A percentile compares a stretch with the other conserved stretches of the same genome.
These are phyloP conservation scores for Suillus hirtellus DNA, from an alignment of 768 basidiomycete species.

Conservation along the genomic window DNA sequence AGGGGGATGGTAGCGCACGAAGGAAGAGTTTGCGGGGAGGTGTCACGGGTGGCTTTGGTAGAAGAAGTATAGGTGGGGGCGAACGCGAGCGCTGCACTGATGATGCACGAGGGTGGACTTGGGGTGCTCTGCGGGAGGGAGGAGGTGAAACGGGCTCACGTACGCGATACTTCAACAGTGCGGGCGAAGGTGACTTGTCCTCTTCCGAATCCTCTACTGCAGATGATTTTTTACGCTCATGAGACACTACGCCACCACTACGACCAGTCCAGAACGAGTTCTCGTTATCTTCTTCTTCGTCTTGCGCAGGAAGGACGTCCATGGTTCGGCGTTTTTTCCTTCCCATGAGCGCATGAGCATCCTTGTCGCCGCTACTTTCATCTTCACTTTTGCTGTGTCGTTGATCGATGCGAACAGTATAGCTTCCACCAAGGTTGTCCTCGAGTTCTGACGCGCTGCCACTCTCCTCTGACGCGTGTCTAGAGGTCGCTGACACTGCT, in stretches of 20 bases:
- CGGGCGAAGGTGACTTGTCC: conserved; percentile 35
- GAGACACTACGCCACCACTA: conserved; percentile 24
- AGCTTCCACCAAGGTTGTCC: conserved; percentile 17
- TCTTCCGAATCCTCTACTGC: conserved; percentile 12
- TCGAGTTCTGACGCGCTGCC: conserved; percentile 39
- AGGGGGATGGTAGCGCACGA: conserved; percentile 22
- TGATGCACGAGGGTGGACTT: conserved; percentile 29
- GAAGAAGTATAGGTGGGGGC: conserved; percentile 12
- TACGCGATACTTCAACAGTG: conserved; percentile 34
- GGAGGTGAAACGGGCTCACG: conserved; percentile 64
- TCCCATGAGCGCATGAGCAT: conserved; percentile 19
- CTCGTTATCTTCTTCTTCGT: conserved; percentile 57
- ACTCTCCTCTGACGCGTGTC: conserved; percentile 39
- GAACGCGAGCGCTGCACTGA: conserved; percentile 22
- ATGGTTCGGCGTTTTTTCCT: conserved; percentile 43
- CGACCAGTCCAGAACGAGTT: conserved; percentile 32
- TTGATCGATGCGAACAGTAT: conserved; percentile 16
- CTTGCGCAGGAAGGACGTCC: conserved; percentile 36
- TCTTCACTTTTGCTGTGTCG: conserved; percentile 13
- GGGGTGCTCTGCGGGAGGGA: conserved; percentile 55
- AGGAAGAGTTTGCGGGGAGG: conserved; percentile 26
- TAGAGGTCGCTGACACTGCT: conserved; percentile 46
- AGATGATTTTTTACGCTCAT: conserved; percentile 18
- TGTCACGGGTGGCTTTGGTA: conserved; percentile 23
- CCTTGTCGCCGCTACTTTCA: conserved; percentile 22